Evolutionary conservation across 73 alveolate species (phyloP).

Genomic region (Diophrys appendiculata): DNA sequence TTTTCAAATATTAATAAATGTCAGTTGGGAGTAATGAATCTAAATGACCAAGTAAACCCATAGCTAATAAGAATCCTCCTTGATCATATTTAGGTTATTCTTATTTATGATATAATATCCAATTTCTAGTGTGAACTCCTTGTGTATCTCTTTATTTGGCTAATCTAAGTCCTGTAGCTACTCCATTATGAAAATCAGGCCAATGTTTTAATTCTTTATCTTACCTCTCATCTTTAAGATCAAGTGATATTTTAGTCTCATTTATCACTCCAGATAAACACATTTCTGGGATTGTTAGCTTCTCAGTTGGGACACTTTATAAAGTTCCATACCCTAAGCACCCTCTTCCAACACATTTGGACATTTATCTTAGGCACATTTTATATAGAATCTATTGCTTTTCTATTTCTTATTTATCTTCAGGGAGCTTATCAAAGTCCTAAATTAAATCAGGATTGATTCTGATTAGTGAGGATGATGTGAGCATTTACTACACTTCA

Average conservation of each 20-base stretch:
- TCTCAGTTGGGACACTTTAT: constrained; percentile 93
- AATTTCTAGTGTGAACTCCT: constrained; percentile 85
- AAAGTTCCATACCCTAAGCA: constrained; percentile 86
- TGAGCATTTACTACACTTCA: constrained; percentile 63
- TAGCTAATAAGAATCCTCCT: constrained; percentile 96
- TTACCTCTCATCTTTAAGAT: constrained; percentile 78
- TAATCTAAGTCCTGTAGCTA: constrained; percentile 89
- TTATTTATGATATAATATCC: constrained; percentile 96
- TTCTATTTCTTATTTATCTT: constrained; percentile 75
- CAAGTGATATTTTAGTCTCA: constrained; percentile 70
- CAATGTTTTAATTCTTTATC: constrained; percentile 83
- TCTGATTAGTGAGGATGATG: constrained; percentile 35
- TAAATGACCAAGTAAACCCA: constrained; percentile 94
- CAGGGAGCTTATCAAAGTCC: constrained; percentile 46
- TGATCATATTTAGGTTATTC: constrained; percentile 90
- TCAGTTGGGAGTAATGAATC: constrained; percentile 91
- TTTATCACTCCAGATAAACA: constrained; percentile 33
- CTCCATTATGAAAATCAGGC: constrained; percentile 99
- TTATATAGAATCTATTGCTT: constrained; percentile 81
- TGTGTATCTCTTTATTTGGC: constrained; percentile 67
- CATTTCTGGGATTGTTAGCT: constrained; percentile 83
- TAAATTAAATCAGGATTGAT: constrained; percentile 47
- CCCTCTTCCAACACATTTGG: constrained; percentile 96
- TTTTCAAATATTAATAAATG: constrained; percentile 90
- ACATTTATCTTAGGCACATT: constrained; percentile 78